Evolutionary conservation across 208 protist species (phyloP).

Genomic region (Wallacemonas sp.): DNA sequence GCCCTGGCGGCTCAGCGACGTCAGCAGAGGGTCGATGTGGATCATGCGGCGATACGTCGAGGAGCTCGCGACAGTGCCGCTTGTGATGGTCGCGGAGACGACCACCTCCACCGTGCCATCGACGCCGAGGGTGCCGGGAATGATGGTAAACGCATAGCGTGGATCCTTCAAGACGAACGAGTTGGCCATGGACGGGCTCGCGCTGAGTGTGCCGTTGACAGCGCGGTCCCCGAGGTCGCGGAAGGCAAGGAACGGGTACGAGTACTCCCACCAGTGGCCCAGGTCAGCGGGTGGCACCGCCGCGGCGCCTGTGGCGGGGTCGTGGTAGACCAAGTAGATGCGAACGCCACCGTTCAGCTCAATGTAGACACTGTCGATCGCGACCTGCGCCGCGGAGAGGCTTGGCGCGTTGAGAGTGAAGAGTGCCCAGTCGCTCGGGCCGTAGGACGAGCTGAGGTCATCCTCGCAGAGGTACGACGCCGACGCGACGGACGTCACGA

Average conservation of each 20-base stretch:
- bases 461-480: constrained; percentile 61
- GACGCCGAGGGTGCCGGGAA: constrained; percentile 59
- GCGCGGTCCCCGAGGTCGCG: constrained; percentile 47
- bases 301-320: constrained; percentile 41
- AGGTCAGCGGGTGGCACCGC: constrained; percentile 29
- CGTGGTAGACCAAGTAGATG: constrained; percentile 64
- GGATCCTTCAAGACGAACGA: constrained; percentile 28
- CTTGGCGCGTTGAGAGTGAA: constrained; percentile 60
- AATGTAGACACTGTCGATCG: constrained; percentile 49
- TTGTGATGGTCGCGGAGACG: constrained; percentile 44
- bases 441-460: constrained; percentile 70
- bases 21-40: constrained; percentile 72
- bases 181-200: constrained; percentile 27
- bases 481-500: constrained; percentile 40
- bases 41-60: constrained; percentile 63
- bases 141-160: constrained; percentile 73
- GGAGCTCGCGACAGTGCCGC: constrained; percentile 24
- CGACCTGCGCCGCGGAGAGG: constrained; percentile 39
- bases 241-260: constrained; percentile 76
- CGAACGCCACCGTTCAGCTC: constrained; percentile 35
- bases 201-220: constrained; percentile 49
- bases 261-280: constrained; percentile 71
- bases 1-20: constrained; percentile 70
- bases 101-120: constrained; percentile 64
- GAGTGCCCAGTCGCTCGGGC: constrained; percentile 79